Evolutionary conservation across 2,329 filamentous ascomycete species (phyloP), one percentile per base, ranked within the genome.

Genomic region (Sclerotinia nivalis): DNA sequence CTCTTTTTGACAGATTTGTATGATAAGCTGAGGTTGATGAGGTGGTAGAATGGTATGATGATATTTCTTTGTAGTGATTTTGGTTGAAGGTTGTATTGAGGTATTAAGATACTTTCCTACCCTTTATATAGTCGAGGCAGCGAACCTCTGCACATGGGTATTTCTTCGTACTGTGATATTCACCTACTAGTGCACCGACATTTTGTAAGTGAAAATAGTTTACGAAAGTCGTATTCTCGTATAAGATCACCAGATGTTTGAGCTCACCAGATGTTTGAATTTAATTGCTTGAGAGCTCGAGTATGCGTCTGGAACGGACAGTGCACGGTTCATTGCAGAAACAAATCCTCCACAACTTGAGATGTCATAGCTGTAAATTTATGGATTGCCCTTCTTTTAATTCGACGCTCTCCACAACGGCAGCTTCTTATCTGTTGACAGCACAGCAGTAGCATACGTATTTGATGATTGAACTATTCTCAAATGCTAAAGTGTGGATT

Each of bases 61-160:
- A 28, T 18, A 28, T 13, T 65, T 28, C 4, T 54, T 66, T 50
- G 45, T 62, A 25, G 45, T 62, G 18, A 49, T 49, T 34, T 34
- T 50, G 12, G 22, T 37, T 64, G 60, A 25, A 50, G 37, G 13
- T 25, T 64, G 45, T 25, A 25, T 6, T 9, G 22, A 25, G 31
- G 13, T 37, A 37, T 50, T 10, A 34, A 8, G 60, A 25, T 64
- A 22, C 47, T 64, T 50, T 25, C 43, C 34, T 50, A n/a, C 12
- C 47, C 45, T 64, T 64, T 64, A 64, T 64, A 64, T 64, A 34
- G 37, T 40, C 20, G 7, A 62, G 6, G 43, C 6, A 45, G 43
- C 20, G 10, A 34, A 62, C 20, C 45, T 49, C 43, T n/a, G 28
- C 43, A 4, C 28, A 34, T 49, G 31, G 59, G 47, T 13, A 62